Conservation (phyloP, 139 green algal genomes). For the Deuterostichococcus epilithicus region DNA sequence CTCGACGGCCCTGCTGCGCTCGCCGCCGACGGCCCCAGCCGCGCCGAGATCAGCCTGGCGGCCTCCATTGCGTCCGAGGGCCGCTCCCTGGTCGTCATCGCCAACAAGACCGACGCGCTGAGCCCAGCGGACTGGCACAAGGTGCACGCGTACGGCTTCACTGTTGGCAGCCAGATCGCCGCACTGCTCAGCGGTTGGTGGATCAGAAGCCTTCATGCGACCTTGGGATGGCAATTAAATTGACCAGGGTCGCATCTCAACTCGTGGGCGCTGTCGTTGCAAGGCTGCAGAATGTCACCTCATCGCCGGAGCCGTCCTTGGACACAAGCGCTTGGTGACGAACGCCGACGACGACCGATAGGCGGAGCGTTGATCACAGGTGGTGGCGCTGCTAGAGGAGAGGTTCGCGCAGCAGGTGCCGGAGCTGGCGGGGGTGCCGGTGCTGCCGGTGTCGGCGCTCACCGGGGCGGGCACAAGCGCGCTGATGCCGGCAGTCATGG, state of each 20-base stretch:
- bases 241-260: too few relatives aligned
- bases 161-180: too few relatives aligned
- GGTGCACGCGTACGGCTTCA: too few relatives aligned
- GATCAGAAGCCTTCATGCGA: too few relatives aligned
- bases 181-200: too few relatives aligned
- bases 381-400: constrained; percentile 18
- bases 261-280: too few relatives aligned
- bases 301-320: too few relatives aligned
- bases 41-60: constrained; percentile 61
- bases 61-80: constrained; percentile 50
- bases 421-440: constrained; percentile 33
- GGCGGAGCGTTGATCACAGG: too few relatives aligned
- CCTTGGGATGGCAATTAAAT: too few relatives aligned
- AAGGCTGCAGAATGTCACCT: too few relatives aligned
- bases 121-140: constrained; percentile 1
- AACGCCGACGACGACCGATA: too few relatives aligned
- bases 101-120: constrained; percentile 80
- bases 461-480: constrained; percentile 33
- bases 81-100: constrained; percentile 62
- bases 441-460: constrained; percentile 59
- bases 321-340: too few relatives aligned
- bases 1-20: constrained; percentile 53
- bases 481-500: constrained; percentile 53
- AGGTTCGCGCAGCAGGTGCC: constrained; percentile 21
- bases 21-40: constrained; percentile 37